Percentiles rank a stretch among this genome's conserved stretches.
Conservation (phyloP, 2,329 filamentous ascomycete genomes). For the Fusarium marasasianum region DNA sequence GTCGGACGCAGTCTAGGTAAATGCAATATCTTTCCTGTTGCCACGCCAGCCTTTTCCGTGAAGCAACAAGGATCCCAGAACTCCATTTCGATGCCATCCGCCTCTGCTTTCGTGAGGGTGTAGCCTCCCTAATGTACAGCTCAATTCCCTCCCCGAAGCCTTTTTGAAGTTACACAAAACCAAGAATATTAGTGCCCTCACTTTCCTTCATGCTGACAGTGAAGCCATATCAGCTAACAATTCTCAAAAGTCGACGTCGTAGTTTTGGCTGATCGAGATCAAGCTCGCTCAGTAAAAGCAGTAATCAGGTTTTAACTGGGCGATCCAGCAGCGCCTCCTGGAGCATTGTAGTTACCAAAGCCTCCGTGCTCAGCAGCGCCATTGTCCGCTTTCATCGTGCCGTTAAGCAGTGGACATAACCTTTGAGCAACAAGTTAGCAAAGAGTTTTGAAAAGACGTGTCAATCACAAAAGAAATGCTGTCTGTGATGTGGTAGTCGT, state of each 20-base stretch:
- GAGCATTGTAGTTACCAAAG: conserved; percentile 64
- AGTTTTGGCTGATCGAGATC: not conserved
- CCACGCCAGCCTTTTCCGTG: conserved; percentile 16
- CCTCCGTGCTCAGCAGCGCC: conserved; percentile 65
- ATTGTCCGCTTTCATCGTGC: conserved; percentile 74
- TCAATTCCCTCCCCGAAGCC: not conserved
- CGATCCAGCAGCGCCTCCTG: conserved; percentile 47
- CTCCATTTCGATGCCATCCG: conserved; percentile 29
- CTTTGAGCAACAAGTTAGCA: conserved; percentile 56
- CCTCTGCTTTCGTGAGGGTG: not conserved
- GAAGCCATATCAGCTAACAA: not conserved
- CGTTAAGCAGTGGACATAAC: conserved; percentile 86
- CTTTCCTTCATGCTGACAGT: not conserved
- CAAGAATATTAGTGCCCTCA: not conserved
- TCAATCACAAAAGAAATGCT: conserved; percentile 19
- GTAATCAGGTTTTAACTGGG: conserved; percentile 35
- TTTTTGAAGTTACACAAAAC: conserved; percentile 12
- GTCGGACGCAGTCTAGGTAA: conserved; percentile 2
- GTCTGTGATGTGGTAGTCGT: not conserved
- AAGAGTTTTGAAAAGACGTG: conserved; percentile 3
- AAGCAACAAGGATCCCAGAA: conserved; percentile 25
- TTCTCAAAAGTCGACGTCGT: not conserved
- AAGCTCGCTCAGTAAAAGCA: not conserved
- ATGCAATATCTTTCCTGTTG: conserved; percentile 5
- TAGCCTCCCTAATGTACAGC: not conserved